Evolutionary conservation across 2,329 filamentous ascomycete genomes (phyloP).

Genomic region (Penicillium occitanis): DNA sequence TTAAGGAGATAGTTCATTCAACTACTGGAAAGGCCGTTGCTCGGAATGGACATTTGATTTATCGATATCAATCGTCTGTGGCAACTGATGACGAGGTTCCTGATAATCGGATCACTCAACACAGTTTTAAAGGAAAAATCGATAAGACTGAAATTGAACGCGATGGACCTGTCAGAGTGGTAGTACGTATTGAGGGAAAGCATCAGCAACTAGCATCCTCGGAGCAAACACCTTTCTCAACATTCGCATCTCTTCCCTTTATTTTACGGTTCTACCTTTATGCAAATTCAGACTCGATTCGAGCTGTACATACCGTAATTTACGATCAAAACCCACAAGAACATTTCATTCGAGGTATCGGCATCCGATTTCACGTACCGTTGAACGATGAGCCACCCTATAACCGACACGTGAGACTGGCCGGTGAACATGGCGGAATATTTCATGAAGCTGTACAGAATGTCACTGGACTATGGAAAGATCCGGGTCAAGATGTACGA

Average conservation of each 20-base stretch:
- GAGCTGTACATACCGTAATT: constrained; percentile 57
- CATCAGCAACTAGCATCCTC: constrained; percentile 35
- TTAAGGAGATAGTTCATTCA: constrained; percentile 42
- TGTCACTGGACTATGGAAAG: constrained; percentile 59
- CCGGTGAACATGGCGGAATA: constrained; percentile 54
- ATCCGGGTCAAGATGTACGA: constrained; percentile 53
- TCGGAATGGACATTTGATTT: constrained; percentile 50
- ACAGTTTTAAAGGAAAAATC: constrained; percentile 53
- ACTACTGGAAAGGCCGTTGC: constrained; percentile 47
- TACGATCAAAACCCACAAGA: constrained; percentile 53
- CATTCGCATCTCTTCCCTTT: constrained; percentile 53
- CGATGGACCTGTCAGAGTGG: constrained; percentile 43
- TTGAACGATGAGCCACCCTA: constrained; percentile 55
- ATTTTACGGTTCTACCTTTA: constrained; percentile 61
- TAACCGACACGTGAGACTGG: constrained; percentile 59
- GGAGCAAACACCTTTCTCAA: not conserved
- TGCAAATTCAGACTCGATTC: constrained; percentile 56
- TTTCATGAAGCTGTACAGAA: constrained; percentile 61
- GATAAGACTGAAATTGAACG: constrained; percentile 53
- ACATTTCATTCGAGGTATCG: constrained; percentile 57
- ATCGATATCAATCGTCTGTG: constrained; percentile 54
- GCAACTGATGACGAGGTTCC: constrained; percentile 39
- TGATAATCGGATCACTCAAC: not conserved
- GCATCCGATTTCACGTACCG: constrained; percentile 57
- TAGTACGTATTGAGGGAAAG: constrained; percentile 50